Evolutionary conservation across 192 early-diverging fungal species (phyloP).

Genomic region (Ramicandelaber brevisporus): DNA sequence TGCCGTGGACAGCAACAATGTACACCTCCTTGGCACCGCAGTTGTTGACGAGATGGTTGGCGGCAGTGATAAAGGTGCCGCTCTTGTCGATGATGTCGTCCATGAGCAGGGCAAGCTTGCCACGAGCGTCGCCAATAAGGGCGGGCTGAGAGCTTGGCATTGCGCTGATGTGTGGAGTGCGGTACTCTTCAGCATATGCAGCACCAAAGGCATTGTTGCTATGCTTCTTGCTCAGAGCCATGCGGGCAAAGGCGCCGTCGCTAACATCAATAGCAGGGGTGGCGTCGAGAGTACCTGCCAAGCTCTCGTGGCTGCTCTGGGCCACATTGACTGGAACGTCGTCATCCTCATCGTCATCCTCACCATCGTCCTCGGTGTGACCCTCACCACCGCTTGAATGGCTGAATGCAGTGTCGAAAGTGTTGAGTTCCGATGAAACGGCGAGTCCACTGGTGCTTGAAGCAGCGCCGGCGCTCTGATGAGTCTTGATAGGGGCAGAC

Average conservation of each 20-base stretch:
- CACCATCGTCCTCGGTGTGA: too few relatives aligned
- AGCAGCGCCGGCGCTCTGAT: too few relatives aligned
- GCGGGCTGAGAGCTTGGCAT: conserved; percentile 33
- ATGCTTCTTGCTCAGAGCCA: conserved; percentile 11
- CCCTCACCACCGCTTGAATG: too few relatives aligned
- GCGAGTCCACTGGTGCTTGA: too few relatives aligned
- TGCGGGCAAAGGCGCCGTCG: conserved; percentile 4
- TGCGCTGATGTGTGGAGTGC: conserved; percentile 5
- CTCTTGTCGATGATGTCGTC: conserved; percentile 90
- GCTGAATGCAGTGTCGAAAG: too few relatives aligned
- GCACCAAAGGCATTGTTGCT: conserved; percentile 16
- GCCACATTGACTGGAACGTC: too few relatives aligned
- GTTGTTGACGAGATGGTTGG: conserved; percentile 66
- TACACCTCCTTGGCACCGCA: conserved; percentile 58
- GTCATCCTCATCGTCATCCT: too few relatives aligned
- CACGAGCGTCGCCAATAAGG: conserved; percentile 79
- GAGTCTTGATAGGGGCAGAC: too few relatives aligned
- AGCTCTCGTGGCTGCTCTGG: too few relatives aligned
- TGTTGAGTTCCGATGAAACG: too few relatives aligned
- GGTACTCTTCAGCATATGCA: conserved; percentile 23
- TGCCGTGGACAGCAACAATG: conserved; percentile 84
- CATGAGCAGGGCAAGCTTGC: conserved; percentile 68
- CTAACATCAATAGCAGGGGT: too few relatives aligned
- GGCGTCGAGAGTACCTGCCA: too few relatives aligned
- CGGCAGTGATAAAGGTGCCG: conserved; percentile 75